phyloP scores from a whole-genome alignment of 1,284 basidiomycete species.

The Volvariella volvacea region DNA sequence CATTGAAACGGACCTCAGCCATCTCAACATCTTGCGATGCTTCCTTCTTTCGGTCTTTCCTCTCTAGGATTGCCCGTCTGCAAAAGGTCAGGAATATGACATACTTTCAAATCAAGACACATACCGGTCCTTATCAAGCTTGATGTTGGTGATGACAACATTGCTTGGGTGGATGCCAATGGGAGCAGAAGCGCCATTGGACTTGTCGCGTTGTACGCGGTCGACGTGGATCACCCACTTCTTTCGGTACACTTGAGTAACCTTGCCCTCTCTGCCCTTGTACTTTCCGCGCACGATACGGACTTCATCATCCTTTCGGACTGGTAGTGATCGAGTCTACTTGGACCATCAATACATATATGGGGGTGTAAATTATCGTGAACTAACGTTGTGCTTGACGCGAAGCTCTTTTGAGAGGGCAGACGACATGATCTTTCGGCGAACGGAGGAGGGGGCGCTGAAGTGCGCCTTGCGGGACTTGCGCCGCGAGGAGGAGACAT shows the following conservation, averaged over 20 bases:
- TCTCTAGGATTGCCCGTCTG: constrained; percentile 75
- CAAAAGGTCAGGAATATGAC: constrained; percentile 5
- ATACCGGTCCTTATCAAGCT: constrained; percentile 83
- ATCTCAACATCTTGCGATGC: constrained; percentile 61
- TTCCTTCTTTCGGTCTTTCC: constrained; percentile 71
- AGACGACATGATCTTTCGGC: constrained; percentile 98
- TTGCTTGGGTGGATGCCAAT: constrained; percentile 98
- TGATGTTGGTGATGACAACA: constrained; percentile 90
- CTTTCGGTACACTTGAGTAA: constrained; percentile 98
- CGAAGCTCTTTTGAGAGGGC: constrained; percentile 95
- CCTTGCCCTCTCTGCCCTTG: constrained; percentile 98
- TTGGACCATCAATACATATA: constrained; percentile 9
- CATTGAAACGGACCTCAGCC: constrained; percentile 54
- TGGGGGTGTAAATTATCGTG: constrained; percentile 4
- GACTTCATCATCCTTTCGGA: constrained; percentile 99
- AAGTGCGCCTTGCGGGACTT: constrained; percentile 98
- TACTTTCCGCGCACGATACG: constrained; percentile 94
- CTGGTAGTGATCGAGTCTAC: constrained; percentile 76
- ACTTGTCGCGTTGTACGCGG: constrained; percentile 97
- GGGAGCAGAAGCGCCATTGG: constrained; percentile 90
- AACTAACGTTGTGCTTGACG: constrained; percentile 83
- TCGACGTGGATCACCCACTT: constrained; percentile 99
- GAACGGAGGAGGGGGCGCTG: constrained; percentile 84
- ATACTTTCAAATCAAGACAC: constrained; percentile 13
- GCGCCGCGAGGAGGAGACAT: constrained; percentile 85